Evolutionary conservation across 2,329 filamentous ascomycete genomes (phyloP).

Genomic region (Daldinia eschscholtzii): DNA sequence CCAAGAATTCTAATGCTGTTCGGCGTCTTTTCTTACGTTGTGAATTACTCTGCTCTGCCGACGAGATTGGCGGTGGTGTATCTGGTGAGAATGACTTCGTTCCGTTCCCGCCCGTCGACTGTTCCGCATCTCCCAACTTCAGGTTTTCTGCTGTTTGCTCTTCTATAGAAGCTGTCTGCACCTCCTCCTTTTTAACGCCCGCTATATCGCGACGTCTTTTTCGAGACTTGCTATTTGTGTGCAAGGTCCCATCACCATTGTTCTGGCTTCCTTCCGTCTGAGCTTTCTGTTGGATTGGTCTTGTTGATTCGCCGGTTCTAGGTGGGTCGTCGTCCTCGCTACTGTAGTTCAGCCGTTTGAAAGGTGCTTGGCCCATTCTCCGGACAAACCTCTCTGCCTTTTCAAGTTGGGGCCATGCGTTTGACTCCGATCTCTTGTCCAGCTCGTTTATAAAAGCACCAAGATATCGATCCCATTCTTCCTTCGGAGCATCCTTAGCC

Average conservation of each 20-base stretch:
- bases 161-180: not conserved
- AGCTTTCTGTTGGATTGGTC: not conserved
- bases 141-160: not conserved
- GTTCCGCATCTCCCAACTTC: not conserved
- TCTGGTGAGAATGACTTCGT: not conserved
- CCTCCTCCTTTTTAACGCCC: not conserved
- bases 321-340: constrained; percentile 7
- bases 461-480: constrained; percentile 24
- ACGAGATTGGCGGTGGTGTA: not conserved
- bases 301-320: not conserved
- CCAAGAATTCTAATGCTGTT: constrained; percentile 31
- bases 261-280: constrained; percentile 2
- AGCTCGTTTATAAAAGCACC: constrained; percentile 19
- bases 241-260: not conserved
- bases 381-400: constrained; percentile 25
- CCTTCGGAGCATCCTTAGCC: constrained; percentile 9
- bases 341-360: not conserved
- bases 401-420: constrained; percentile 36
- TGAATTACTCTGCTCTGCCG: not conserved
- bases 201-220: not conserved
- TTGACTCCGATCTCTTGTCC: constrained; percentile 13
- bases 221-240: not conserved
- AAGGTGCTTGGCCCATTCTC: constrained; percentile 32
- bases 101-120: not conserved
- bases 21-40: constrained; percentile 38